Evolutionary conservation across 2,329 filamentous ascomycete species (phyloP).

Genomic region (Basipetospora chlamydospora): DNA sequence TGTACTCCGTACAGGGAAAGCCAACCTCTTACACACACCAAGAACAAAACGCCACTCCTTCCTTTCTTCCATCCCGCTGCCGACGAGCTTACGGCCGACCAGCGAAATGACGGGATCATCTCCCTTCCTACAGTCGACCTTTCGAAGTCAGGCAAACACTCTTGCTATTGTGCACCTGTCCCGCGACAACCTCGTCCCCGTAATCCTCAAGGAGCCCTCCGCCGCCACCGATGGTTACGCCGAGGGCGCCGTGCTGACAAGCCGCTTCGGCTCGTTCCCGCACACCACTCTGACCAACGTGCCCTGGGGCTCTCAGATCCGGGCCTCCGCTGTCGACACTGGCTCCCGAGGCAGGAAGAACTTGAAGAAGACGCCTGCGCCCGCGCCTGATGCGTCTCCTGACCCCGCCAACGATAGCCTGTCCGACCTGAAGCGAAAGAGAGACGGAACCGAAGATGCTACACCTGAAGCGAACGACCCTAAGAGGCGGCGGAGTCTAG

Average conservation of each 20-base stretch:
- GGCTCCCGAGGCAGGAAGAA: constrained; percentile 71
- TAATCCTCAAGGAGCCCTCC: constrained; percentile 26
- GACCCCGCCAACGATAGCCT: constrained; percentile 13
- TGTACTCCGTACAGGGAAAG: no score
- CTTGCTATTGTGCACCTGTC: constrained; percentile 81
- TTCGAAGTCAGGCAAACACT: constrained; percentile 44
- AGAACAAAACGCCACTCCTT: no score
- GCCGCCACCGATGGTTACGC: constrained; percentile 29
- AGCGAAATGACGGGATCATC: constrained; percentile 27
- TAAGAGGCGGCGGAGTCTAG: constrained; percentile 14
- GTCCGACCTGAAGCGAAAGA: constrained; percentile 16
- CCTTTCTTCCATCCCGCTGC: no score
- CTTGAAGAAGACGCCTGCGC: constrained; percentile 29
- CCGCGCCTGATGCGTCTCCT: constrained; percentile 8
- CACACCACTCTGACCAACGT: constrained; percentile 63
- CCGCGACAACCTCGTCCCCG: constrained; percentile 54
- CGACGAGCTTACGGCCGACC: background rate
- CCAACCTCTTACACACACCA: no score
- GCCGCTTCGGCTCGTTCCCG: constrained; percentile 81
- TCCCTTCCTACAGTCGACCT: constrained; percentile 63
- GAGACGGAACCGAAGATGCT: constrained; percentile 18
- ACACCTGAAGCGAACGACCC: constrained; percentile 12
- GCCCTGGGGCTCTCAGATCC: constrained; percentile 84
- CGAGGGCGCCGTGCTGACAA: constrained; percentile 70
- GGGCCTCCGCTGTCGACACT: constrained; percentile 80